Conservation (phyloP, 2,329 filamentous ascomycete species). For the Pyrenochaeta sp. region DNA sequence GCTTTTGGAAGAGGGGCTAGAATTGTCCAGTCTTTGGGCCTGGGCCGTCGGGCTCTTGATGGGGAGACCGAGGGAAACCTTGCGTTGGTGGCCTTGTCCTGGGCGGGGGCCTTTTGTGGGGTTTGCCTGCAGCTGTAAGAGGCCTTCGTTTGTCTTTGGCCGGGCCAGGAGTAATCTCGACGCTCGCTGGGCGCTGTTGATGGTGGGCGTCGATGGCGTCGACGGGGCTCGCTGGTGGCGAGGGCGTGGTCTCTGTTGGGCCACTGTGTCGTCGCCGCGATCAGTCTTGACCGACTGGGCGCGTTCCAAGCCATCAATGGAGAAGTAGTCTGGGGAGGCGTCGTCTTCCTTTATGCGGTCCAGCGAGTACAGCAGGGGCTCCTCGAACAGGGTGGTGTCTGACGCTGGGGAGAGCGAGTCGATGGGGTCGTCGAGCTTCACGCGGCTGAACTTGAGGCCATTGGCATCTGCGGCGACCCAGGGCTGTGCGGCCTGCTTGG, state of each 20-base stretch:
- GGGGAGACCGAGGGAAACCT: constrained; percentile 31
- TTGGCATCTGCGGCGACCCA: constrained; percentile 18
- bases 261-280: constrained; percentile 10
- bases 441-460: constrained; percentile 24
- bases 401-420: constrained; percentile 23
- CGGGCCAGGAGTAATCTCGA: constrained; percentile 20
- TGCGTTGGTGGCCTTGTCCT: constrained; percentile 12
- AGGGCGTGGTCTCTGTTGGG: constrained; percentile 17
- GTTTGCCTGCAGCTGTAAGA: constrained; percentile 24
- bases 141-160: constrained; percentile 30
- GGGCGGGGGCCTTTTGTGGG: constrained; percentile 7
- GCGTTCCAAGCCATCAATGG: constrained; percentile 14
- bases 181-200: constrained; percentile 9
- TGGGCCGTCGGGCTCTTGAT: constrained; percentile 7
- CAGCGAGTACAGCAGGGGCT: constrained; percentile 25
- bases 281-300: constrained; percentile 18
- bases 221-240: constrained; percentile 26
- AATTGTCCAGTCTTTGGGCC: constrained; percentile 8
- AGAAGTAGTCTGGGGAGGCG: constrained; percentile 19
- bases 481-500: constrained; percentile 17
- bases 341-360: constrained; percentile 23
- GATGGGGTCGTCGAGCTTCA: constrained; percentile 17
- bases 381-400: constrained; percentile 29
- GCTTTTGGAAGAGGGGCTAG: constrained; percentile 9
- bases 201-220: constrained; percentile 16